A percentile compares a stretch with the other conserved stretches of the same genome.
Evolutionary conservation across 495 filamentous ascomycete species (phyloP).

Genomic region (Choiromyces venosus): DNA sequence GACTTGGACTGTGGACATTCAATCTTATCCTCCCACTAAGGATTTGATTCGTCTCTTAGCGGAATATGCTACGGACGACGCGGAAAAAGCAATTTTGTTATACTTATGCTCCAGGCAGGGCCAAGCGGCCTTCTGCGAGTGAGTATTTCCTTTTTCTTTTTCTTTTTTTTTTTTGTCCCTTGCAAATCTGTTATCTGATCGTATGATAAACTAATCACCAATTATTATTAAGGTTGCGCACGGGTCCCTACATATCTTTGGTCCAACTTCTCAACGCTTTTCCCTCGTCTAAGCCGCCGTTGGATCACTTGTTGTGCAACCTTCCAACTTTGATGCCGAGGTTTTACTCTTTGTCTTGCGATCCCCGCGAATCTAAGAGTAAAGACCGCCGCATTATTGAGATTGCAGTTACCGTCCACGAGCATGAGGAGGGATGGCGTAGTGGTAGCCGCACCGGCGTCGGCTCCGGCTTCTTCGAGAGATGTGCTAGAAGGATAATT

Average conservation of each 20-base stretch:
- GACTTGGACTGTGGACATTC: slow-evolving; percentile 91
- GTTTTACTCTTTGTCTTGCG: slow-evolving; percentile 96
- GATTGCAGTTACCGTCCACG: slow-evolving; percentile 89
- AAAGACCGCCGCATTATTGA: slow-evolving; percentile 80
- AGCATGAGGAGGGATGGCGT: slow-evolving; percentile 68
- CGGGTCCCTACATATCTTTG: slow-evolving; percentile 75
- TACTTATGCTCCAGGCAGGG: slow-evolving; percentile 87
- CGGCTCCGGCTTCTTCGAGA: slow-evolving; percentile 79
- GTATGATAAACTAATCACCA: slow-evolving; percentile 33
- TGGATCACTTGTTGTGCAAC: slow-evolving; percentile 71
- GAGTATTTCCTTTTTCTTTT: slow-evolving; percentile 24
- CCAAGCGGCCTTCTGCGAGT: slow-evolving; percentile 86
- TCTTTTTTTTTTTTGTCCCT: slow-evolving; percentile 30
- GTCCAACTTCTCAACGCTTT: slow-evolving; percentile 85
- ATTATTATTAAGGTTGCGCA: slow-evolving; percentile 55
- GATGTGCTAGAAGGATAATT: slow-evolving; percentile 64
- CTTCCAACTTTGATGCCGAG: slow-evolving; percentile 88
- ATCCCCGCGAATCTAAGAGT: slow-evolving; percentile 75
- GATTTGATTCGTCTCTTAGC: slow-evolving; percentile 76
- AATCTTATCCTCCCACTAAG: slow-evolving; percentile 88
- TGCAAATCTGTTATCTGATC: slow-evolving; percentile 40
- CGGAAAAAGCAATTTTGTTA: slow-evolving; percentile 79
- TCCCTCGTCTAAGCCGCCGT: slow-evolving; percentile 79
- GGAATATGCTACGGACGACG: slow-evolving; percentile 70
- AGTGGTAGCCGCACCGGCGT: slow-evolving; percentile 60